phyloP scores from a whole-genome alignment of 2,329 filamentous ascomycete genomes.

The Sporothrix variecibatus region DNA sequence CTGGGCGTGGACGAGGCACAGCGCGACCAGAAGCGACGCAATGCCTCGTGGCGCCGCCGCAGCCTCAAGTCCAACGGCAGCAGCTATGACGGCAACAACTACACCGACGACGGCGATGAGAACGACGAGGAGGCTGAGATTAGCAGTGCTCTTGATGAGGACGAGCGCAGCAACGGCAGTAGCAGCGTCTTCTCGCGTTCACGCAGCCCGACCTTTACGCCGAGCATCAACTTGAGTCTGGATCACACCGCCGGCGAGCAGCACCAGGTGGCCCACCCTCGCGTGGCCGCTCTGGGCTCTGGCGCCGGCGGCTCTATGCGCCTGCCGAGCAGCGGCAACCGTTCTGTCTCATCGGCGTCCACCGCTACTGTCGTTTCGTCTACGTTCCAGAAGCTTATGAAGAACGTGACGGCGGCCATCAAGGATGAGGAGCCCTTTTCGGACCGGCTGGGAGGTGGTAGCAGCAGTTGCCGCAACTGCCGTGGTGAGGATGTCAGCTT shows the following conservation, averaged over 20 bases:
- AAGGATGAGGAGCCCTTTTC: constrained; percentile 33
- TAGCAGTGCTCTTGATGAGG: constrained; percentile 49
- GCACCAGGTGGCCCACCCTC: constrained; percentile 26
- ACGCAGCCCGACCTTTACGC: constrained; percentile 56
- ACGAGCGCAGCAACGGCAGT: constrained; percentile 48
- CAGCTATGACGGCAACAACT: constrained; percentile 51
- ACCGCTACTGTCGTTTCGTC: constrained; percentile 34
- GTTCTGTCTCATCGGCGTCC: constrained; percentile 33
- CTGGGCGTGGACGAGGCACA: constrained; percentile 54
- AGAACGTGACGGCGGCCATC: constrained; percentile 44
- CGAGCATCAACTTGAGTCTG: constrained; percentile 32
- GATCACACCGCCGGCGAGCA: constrained; percentile 26
- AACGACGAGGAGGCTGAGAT: constrained; percentile 40
- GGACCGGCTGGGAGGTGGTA: constrained; percentile 12
- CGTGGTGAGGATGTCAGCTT: constrained; percentile 59
- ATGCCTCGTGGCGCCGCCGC: constrained; percentile 35
- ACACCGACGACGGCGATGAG: constrained; percentile 43
- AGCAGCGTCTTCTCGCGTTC: constrained; percentile 64
- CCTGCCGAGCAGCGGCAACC: not conserved
- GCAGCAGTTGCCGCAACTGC: constrained; percentile 55
- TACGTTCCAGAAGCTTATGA: constrained; percentile 52
- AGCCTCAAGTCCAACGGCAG: constrained; percentile 47
- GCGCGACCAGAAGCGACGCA: constrained; percentile 43
- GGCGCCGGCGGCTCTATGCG: constrained; percentile 19
- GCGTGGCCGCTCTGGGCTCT: constrained; percentile 28